A percentile compares a stretch with the other conserved stretches of the same genome.
Conservation (phyloP, 108 stramenopile genomes). For the Nitzschia palea region DNA sequence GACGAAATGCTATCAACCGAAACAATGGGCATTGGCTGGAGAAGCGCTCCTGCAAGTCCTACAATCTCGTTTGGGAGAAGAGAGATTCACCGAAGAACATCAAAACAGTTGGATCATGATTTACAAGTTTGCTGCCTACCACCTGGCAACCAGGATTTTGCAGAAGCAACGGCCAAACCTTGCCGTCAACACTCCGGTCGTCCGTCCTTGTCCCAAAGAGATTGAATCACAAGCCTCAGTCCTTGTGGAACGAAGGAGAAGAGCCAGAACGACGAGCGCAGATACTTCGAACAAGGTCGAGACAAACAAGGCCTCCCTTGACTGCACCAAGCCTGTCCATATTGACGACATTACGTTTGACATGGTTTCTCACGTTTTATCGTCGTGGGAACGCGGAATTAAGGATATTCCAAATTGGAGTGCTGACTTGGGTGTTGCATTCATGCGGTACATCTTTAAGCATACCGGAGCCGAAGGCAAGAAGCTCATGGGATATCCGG, state of each 20-base stretch:
- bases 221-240: background rate
- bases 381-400: constrained; percentile 1
- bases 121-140: constrained; percentile 1
- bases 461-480: background rate
- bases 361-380: background rate
- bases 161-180: no score
- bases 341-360: background rate
- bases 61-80: background rate
- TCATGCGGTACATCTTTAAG: constrained; percentile 19
- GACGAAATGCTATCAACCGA: background rate
- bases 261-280: no score
- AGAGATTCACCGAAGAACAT: background rate
- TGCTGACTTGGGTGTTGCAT: background rate
- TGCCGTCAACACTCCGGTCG: no score
- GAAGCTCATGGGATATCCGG: constrained; percentile 7
- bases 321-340: background rate
- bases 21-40: constrained; percentile 5
- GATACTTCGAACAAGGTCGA: no score
- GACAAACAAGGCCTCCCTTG: no score
- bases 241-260: background rate
- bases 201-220: background rate
- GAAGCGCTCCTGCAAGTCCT: background rate
- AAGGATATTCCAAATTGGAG: constrained; percentile 1
- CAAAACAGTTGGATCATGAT: background rate
- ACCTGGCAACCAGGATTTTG: no score